Base-by-base conservation (phyloP, 495 filamentous ascomycete genomes). In the Trypethelium eluteriae region DNA sequence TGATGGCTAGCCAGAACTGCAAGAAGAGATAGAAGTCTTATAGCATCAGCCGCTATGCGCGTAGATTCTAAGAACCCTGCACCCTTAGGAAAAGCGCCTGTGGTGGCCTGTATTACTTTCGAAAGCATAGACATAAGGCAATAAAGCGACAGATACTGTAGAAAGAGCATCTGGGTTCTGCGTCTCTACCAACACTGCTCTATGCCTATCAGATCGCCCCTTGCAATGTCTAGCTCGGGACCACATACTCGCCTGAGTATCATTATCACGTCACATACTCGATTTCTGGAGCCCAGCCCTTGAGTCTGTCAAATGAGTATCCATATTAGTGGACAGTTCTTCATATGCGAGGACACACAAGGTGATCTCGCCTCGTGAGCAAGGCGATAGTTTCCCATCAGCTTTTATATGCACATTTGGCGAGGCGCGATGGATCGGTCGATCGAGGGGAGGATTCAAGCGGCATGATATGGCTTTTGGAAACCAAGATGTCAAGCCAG, bases 111-210 rank as follows among this genome's bases (percentile, higher is more conserved):
- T 0, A 46, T 46, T 46, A 46, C 41, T 46, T 46, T 46, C 41
- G 41, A 46, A 46, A 46, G 41, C 41, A 46, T 46, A 46, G 41
- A 46, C 41, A 46, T 46, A 46, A 46, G 41, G 41, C 41, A 46
- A 46, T 46, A 25, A 46, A 46, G 41, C 41, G 41, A 46, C 1
- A 46, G 41, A 46, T 46, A 46, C 41, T 46, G 41, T 46, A 16
- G 41, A 1, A 46, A 46, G 41, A 46, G 41, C 41, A 46, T 46
- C 41, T 46, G 1, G 41, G 41, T 46, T 46, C 41, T 46, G 41
- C 41, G 41, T 46, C 41, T 46, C 41, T 46, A 9, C 41, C 41
- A 46, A 46, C 41, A 46, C 41, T 46, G 41, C 41, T 46, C 41
- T 1, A 46, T 46, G 41, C 41, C 41, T 46, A 46, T 16, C 41